These are phyloP conservation scores for Pycnococcus provasolii DNA, from an alignment of 139 green algal species.

Conservation along the genomic window DNA sequence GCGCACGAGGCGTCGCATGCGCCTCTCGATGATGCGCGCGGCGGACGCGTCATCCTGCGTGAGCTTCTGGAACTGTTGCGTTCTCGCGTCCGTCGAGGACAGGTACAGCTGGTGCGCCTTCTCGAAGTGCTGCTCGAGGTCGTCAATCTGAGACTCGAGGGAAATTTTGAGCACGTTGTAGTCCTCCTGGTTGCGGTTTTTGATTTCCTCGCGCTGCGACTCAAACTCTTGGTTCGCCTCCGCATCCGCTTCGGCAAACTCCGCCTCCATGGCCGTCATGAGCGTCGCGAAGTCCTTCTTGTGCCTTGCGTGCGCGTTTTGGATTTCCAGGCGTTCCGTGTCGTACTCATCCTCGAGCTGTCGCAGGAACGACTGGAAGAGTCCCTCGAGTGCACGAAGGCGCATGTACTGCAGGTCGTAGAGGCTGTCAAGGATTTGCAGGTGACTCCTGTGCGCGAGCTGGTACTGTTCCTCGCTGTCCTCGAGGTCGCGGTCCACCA, in stretches of 20 bases:
- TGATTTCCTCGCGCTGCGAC: constrained; percentile 55
- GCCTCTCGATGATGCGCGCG: constrained; percentile 65
- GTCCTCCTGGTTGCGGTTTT: constrained; percentile 74
- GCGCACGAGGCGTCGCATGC: constrained; percentile 63
- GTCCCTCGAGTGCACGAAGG: constrained; percentile 43
- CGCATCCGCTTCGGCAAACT: constrained; percentile 31
- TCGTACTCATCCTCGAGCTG: constrained; percentile 62
- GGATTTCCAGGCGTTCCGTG: constrained; percentile 50
- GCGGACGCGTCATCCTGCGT: constrained; percentile 56
- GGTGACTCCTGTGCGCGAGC: constrained; percentile 47
- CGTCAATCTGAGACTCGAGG: constrained; percentile 67
- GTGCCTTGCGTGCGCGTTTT: constrained; percentile 42
- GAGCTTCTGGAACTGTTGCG: constrained; percentile 55
- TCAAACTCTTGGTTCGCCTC: constrained; percentile 35
- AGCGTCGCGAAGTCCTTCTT: constrained; percentile 73
- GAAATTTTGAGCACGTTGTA: constrained; percentile 84
- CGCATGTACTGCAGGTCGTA: constrained; percentile 58
- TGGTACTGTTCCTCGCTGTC: constrained; percentile 73
- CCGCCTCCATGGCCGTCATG: constrained; percentile 54
- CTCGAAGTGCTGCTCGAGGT: constrained; percentile 74
- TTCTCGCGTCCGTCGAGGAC: constrained; percentile 55
- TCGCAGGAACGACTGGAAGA: constrained; percentile 49
- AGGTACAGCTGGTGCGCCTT: constrained; percentile 50
- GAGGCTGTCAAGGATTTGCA: constrained; percentile 55
- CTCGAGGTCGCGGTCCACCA: constrained; percentile 72